Base-by-base conservation (phyloP, 305 asterid genomes). In the Fraxinus paxiana region DNA sequence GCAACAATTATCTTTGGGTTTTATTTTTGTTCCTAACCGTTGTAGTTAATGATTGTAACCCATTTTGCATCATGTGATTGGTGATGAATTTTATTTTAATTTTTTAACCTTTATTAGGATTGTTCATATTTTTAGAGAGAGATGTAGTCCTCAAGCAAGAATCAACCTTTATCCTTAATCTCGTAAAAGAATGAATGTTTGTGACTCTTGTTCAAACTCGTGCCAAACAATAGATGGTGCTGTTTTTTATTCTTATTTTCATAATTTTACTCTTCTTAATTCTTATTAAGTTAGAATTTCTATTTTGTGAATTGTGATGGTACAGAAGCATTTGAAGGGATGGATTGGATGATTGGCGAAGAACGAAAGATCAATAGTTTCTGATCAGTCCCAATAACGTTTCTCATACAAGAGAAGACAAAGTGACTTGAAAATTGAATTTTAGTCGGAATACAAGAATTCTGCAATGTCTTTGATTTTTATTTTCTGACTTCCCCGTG, bases 321-420 rank as follows among this genome's bases (percentile, higher is more conserved):
- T 80, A 67, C 93, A 92, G 94, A 87, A 84, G 82, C 85, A 70
- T 59, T 38, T 80, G 70, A 84, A 86, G 63, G 88, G 81, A 43
- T 84, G 79, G 85, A 81, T 26, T 79, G 79, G 80, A 70, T 70
- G 34, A 73, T 33, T 9, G 88, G 76, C 41, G 91, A 80, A 81
- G 87, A 75, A 82, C 2, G 43, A 26, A 26, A 65, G 73, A 65
- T 13, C 35, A 65, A 65, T 26, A 30, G 34, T 67, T 67, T 67
- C 73, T 7, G 22, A 28, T 67, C 38, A 13, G 38, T 13, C 37
- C 22, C 73, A 67, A 13, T 26, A 12, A 67, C 10, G 38, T 6
- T 12, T 30, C 74, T 67, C 31, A 0, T 65, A 26, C 35, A 24
- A 65, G 35, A 26, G 73, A 26, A 65, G 73, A 12, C 35, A 5